Conservation (phyloP, 352 stramenopile species). For the Pythium plurisporium region DNA sequence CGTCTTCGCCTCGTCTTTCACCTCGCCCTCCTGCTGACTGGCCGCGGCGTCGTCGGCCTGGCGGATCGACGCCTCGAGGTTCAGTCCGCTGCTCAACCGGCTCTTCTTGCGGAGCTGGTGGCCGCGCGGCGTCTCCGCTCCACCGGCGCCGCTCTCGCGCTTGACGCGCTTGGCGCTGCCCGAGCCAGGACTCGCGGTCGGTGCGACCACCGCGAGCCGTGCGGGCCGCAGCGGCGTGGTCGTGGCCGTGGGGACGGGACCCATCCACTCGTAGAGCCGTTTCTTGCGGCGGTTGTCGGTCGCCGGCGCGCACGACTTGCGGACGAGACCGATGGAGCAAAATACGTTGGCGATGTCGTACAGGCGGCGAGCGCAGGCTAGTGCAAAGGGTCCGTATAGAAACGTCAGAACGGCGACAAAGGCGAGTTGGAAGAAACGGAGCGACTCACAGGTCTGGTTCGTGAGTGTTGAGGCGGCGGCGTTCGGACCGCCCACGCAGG, state of each 20-base stretch:
- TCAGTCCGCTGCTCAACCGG: slow-evolving; percentile 7
- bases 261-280: slow-evolving; percentile 28
- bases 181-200: slow-evolving; percentile 16
- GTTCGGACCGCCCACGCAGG: slow-evolving; percentile 18
- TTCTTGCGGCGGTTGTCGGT: slow-evolving; percentile 31
- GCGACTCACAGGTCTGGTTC: slow-evolving; percentile 31
- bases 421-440: background rate
- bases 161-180: slow-evolving; percentile 22
- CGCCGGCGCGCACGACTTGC: slow-evolving; percentile 21
- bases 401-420: background rate
- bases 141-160: background rate
- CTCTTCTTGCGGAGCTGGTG: slow-evolving; percentile 16
- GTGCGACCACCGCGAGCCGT: slow-evolving; percentile 3
- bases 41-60: slow-evolving; percentile 14
- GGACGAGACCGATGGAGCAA: slow-evolving; percentile 30
- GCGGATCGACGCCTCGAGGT: slow-evolving; percentile 23
- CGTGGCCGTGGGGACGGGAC: slow-evolving; percentile 21
- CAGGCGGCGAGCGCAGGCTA: slow-evolving; percentile 29
- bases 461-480: slow-evolving; percentile 7
- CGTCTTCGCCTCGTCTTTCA: background rate
- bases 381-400: background rate
- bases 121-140: slow-evolving; percentile 1
- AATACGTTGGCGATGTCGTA: slow-evolving; percentile 44
- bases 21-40: background rate
- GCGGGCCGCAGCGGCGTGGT: slow-evolving; percentile 21